Percentiles rank a stretch among this genome's conserved stretches.
Conservation (phyloP, 495 filamentous ascomycete genomes). For the Aspergillus funiculosus region DNA sequence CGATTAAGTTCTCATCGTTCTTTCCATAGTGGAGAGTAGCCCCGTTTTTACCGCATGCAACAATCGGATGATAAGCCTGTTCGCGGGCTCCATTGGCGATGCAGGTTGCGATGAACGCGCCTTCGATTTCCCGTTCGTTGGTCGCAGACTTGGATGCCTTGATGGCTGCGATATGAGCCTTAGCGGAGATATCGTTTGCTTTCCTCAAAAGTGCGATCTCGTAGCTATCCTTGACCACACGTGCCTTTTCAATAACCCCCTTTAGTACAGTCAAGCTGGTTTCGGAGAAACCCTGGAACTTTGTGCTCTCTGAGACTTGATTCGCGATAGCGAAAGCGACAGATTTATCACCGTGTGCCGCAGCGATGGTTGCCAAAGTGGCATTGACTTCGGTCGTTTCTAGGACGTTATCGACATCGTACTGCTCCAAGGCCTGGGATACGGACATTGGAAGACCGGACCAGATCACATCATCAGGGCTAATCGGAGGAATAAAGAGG, state of each 20-base stretch:
- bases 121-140: conserved; percentile 82
- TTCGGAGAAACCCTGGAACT: conserved; percentile 56
- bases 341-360: conserved; percentile 40
- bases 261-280: conserved; percentile 60
- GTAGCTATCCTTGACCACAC: conserved; percentile 77
- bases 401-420: conserved; percentile 76
- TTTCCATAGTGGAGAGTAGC: conserved; percentile 84
- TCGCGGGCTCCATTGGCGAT: conserved; percentile 67
- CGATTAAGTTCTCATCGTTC: conserved; percentile 59
- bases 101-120: conserved; percentile 66
- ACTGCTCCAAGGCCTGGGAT: conserved; percentile 66
- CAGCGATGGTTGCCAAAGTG: conserved; percentile 45
- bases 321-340: conserved; percentile 64
- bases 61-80: conserved; percentile 81
- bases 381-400: conserved; percentile 65
- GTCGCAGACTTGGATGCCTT: conserved; percentile 55
- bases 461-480: conserved; percentile 92
- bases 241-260: conserved; percentile 67
- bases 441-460: conserved; percentile 74
- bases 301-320: conserved; percentile 60
- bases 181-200: conserved; percentile 75
- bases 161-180: conserved; percentile 68
- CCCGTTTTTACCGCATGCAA: conserved; percentile 67
- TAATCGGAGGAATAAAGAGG: conserved; percentile 86
- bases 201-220: conserved; percentile 78